phyloP scores from a whole-genome alignment of 2,329 filamentous ascomycete genomes.

The Fusarium compactum region DNA sequence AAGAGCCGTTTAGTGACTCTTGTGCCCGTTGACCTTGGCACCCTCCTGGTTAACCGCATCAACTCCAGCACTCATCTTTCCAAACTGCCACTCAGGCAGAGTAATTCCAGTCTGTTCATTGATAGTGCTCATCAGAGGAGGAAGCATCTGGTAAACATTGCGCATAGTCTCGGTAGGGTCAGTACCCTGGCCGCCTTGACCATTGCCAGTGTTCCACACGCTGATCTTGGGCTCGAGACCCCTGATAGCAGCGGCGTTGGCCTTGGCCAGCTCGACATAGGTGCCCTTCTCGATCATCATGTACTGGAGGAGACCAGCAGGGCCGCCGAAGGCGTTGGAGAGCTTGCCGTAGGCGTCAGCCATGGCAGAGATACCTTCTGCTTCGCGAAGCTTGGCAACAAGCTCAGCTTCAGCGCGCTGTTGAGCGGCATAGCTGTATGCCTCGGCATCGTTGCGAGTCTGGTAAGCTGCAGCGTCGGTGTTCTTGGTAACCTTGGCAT shows the following conservation, averaged over 20 bases:
- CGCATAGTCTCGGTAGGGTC: slow-evolving; percentile 73
- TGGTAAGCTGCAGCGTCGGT: slow-evolving; percentile 66
- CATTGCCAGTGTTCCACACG: slow-evolving; percentile 83
- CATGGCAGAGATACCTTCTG: slow-evolving; percentile 81
- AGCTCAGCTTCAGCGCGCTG: slow-evolving; percentile 71
- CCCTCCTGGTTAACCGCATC: slow-evolving; percentile 49
- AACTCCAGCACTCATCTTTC: slow-evolving; percentile 55
- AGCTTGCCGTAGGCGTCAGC: slow-evolving; percentile 83
- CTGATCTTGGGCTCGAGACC: slow-evolving; percentile 90
- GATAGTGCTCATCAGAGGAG: slow-evolving; percentile 85
- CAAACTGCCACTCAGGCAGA: slow-evolving; percentile 81
- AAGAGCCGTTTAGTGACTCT: slow-evolving; percentile 8
- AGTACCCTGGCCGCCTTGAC: slow-evolving; percentile 55
- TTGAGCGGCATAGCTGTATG: slow-evolving; percentile 52
- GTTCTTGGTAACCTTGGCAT: slow-evolving; percentile 63
- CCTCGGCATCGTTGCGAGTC: slow-evolving; percentile 61
- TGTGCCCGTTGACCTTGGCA: slow-evolving; percentile 42
- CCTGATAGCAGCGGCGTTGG: slow-evolving; percentile 79
- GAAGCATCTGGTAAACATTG: slow-evolving; percentile 86
- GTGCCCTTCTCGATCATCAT: slow-evolving; percentile 89
- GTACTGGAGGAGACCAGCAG: slow-evolving; percentile 82
- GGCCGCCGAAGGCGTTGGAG: slow-evolving; percentile 79
- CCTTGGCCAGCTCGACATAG: slow-evolving; percentile 80
- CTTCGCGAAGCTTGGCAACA: slow-evolving; percentile 75
- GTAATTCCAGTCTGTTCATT: slow-evolving; percentile 89